Evolutionary conservation across 805 yeast genomes (phyloP), one percentile per base, ranked within the genome.

Genomic region (Wickerhamiella australiensis): DNA sequence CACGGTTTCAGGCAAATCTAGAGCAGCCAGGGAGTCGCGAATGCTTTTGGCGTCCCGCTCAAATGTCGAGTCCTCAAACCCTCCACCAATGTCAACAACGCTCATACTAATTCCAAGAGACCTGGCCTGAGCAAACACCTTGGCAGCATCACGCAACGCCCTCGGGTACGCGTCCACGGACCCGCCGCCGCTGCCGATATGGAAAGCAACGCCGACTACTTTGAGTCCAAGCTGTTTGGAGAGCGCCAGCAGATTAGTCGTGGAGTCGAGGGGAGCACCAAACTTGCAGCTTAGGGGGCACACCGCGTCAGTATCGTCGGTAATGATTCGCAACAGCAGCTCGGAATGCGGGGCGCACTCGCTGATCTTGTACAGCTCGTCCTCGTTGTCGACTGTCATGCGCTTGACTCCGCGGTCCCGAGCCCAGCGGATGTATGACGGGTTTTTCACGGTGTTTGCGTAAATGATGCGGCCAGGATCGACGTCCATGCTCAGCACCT

Each of bases 361-460:
- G 47, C 75, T 70, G 59, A 87, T 68, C 68, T 90, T 90, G 69
- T 72, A 68, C 57, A 90, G 71, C 68, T 90, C 98, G 58, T 85
- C 92, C 41, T 74, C 70, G 59, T 86, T 88, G 67, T 90, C 98
- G 62, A 86, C 87, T 1, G 96, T 90, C 60, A 95, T 86, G 65
- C 83, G 71, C 53, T 72, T 66, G 50, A 90, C 81, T 12, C 71
- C 68, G 17, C 68, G 64, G n/a, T 69, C 61, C 20, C 52, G 43
- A 1, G 96, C 92, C 61, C 72, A 80, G 56, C 92, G 74, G 52
- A 90, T 69, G 56, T 79, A 85, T 17, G 95, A 82, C 46, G 78
- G 75, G n/a, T 88, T 79, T 67, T 90, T 90, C 67, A 96, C 85
- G 11, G 98, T 96, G 60, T 90, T 86, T 13, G 97, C 96, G 65